phyloP scores from a whole-genome alignment of 2,329 filamentous ascomycete genomes.

The Ceratocystis huliohia region DNA sequence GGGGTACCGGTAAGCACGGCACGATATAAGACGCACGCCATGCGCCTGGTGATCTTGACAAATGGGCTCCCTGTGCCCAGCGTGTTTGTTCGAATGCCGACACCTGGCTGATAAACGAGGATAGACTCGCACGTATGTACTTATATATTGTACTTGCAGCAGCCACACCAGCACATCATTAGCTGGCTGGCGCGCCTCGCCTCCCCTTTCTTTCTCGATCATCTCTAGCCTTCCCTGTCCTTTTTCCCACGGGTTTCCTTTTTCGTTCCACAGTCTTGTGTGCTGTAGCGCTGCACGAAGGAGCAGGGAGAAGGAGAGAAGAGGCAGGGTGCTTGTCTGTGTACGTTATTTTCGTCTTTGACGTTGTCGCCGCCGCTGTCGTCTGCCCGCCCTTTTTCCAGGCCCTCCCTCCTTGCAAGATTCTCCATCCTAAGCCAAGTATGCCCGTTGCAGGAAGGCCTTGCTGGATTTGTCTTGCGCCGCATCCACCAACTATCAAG shows the following conservation, averaged over 20 bases:
- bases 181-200: background rate
- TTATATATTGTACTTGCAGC: background rate
- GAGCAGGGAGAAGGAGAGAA: background rate
- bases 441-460: background rate
- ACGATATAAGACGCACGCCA: too few relatives aligned
- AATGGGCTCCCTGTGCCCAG: too few relatives aligned
- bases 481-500: background rate
- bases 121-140: background rate
- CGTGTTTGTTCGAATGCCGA: background rate
- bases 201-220: background rate
- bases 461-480: background rate
- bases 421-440: background rate
- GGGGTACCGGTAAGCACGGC: too few relatives aligned
- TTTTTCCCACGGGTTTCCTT: too few relatives aligned
- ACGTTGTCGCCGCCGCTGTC: background rate
- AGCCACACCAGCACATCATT: background rate
- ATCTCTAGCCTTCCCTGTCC: too few relatives aligned
- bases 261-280: background rate
- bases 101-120: background rate
- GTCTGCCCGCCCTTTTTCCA: background rate
- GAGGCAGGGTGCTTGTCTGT: background rate
- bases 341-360: background rate
- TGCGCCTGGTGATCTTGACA: too few relatives aligned
- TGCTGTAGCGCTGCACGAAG: background rate
- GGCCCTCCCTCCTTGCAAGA: background rate